Evolutionary conservation across 305 asterid species (phyloP), one percentile per base, ranked within the genome.

Genomic region (Rubia peregrina): DNA sequence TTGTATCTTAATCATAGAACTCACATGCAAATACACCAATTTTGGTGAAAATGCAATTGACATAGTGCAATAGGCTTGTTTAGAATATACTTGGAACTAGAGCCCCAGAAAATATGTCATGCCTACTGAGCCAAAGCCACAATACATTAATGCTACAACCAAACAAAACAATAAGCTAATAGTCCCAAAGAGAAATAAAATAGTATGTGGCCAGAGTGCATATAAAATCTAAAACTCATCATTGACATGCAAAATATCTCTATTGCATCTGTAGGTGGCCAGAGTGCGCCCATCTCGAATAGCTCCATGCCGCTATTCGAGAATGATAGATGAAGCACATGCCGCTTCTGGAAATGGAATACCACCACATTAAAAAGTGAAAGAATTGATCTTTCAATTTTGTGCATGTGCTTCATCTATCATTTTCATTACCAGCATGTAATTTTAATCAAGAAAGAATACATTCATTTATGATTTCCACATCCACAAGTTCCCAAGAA

Each of bases 341-440:
- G n/a, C 98, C 69, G 96, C 96, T 74, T 84, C 89, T 17, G 97
- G 98, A 62, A 97, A 83, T 68, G 98, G 98, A 71, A 94, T 92
- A 71, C 97, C 98, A 46, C 96, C 98, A 62, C 96, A 94, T 66
- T 89, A 90, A 74, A 97, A 94, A 81, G 79, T 73, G 74, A 91
- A 94, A 56, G 98, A 89, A 86, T 80, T 94, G 71, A 94, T 88
- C 88, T 73, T 91, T 56, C 98, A 97, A 46, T 90, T 90, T 74
- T 86, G 83, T 61, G 13, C 65, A 22, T 80, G 97, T 70, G 98
- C 96, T 81, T 88, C 78, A 74, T 91, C 67, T 75, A 94, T 89
- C 92, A 94, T 91, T 24, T 91, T 94, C 98, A 94, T 94, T 53
- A 97, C 97, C 96, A 94, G 85, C 98, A 94, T 88, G 82, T 94